Evolutionary conservation across 306 rosid genomes (phyloP), one percentile per base, ranked within the genome.

Genomic region (Prinsepia uniflora): DNA sequence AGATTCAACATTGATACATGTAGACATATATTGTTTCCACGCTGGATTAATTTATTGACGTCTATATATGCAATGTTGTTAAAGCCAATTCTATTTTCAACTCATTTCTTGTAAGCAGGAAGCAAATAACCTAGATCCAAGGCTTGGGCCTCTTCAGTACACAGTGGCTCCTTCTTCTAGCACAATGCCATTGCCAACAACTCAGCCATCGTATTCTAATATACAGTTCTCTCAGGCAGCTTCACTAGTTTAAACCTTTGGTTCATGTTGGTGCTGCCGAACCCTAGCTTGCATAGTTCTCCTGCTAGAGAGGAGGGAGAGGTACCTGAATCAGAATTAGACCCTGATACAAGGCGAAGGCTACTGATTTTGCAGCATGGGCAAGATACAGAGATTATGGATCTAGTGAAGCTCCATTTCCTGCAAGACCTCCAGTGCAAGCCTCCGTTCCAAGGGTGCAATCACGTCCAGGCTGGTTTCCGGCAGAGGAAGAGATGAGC

Each of bases 231-330:
- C 92, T 75, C 92, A 79, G 70, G 54, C 78, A 14, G 75, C 86
- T 45, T 69, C 88, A 1, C 80, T 78, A 45, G 89, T 78, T 78
- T 48, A 91, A 91, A 77, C 81, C 96, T 71, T 71, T 81, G 63
- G 82, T 76, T 74, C 96, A 82, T 71, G 77, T 81, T 77, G 79
- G 84, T 75, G 70, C 89, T 74, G 53, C 78, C 39, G 99, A 94
- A 78, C 78, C 88, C 88, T 78, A 86, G 88, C 78, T 76, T 89
- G 87, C 97, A 91, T 24, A 73, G 86, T 72, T 95, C 99, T 82
- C 99, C 99, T 11, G 96, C 97, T 74, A 87, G 99, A 83, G 99
- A 95, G 83, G 99, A 95, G 83, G 99, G 99, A 15, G 99, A 95
- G 82, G 99, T 95, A 39, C 96, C 96, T 48, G 99, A 95, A 85